These are phyloP conservation scores for Geotrichum australiense DNA, from an alignment of 1,139 yeast genomes.

Conservation along the genomic window DNA sequence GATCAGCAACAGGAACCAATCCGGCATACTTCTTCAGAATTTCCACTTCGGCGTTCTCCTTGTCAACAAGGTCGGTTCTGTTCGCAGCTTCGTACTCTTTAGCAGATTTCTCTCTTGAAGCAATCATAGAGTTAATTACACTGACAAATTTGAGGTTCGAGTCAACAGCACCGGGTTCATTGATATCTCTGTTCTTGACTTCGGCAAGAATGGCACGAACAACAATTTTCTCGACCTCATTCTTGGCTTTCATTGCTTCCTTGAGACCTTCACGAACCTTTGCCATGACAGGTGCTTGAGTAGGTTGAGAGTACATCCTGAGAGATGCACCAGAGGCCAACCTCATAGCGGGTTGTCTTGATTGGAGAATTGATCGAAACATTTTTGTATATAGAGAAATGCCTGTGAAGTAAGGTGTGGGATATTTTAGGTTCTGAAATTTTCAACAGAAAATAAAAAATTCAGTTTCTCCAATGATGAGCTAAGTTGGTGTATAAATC, in stretches of 20 bases:
- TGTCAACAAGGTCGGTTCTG: constrained; percentile 51
- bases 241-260: constrained; percentile 32
- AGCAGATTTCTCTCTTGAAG: constrained; percentile 50
- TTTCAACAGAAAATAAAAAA: no score
- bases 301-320: constrained; percentile 14
- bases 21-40: constrained; percentile 41
- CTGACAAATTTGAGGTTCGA: constrained; percentile 47
- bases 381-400: constrained; percentile 5
- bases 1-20: constrained; percentile 46
- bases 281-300: constrained; percentile 34
- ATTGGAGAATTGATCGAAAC: constrained; percentile 10
- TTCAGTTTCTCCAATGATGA: no score
- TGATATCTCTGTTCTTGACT: constrained; percentile 56
- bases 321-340: constrained; percentile 7
- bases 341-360: not conserved
- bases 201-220: constrained; percentile 50
- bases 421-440: no score
- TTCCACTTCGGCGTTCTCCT: constrained; percentile 46
- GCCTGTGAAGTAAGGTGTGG: no score
- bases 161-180: constrained; percentile 39
- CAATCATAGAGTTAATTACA: constrained; percentile 43
- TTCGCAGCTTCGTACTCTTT: constrained; percentile 44
- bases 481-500: no score
- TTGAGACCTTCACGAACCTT: constrained; percentile 31
- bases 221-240: constrained; percentile 41